phyloP scores from a whole-genome alignment of 2,329 filamentous ascomycete genomes.

The Metarhizium robertsii region DNA sequence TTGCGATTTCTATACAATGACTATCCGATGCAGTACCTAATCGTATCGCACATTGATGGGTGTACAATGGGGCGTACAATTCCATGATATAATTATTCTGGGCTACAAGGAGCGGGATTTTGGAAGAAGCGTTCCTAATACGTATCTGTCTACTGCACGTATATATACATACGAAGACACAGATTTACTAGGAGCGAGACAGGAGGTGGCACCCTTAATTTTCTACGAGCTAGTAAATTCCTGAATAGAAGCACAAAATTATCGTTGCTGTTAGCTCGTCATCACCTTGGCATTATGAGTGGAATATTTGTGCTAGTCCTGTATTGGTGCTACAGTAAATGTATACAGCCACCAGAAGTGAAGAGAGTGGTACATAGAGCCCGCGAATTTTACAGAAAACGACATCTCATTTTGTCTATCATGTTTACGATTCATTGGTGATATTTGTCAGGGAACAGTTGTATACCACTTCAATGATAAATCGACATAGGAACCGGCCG shows the following conservation, averaged over 20 bases:
- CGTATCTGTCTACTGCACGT: too few relatives aligned
- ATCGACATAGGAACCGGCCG: too few relatives aligned
- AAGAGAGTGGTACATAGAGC: background rate
- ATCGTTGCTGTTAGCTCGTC: background rate
- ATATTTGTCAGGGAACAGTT: background rate
- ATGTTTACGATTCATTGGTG: background rate
- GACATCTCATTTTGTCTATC: background rate
- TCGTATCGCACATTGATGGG: background rate
- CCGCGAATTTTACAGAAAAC: background rate
- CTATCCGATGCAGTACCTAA: background rate
- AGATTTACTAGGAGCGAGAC: background rate
- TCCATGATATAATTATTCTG: background rate
- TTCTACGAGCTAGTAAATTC: background rate
- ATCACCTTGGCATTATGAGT: background rate
- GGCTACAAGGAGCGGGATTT: background rate
- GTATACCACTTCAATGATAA: background rate
- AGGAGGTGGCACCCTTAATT: background rate
- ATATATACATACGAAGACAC: background rate
- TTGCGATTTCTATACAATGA: background rate
- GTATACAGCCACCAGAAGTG: too few relatives aligned
- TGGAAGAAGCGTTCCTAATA: background rate
- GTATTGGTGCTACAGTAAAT: background rate
- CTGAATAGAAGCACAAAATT: background rate
- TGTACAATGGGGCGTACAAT: background rate
- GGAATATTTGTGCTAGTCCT: background rate